Evolutionary conservation across 768 basidiomycete species (phyloP).

Genomic region (Pholiota molesta): DNA sequence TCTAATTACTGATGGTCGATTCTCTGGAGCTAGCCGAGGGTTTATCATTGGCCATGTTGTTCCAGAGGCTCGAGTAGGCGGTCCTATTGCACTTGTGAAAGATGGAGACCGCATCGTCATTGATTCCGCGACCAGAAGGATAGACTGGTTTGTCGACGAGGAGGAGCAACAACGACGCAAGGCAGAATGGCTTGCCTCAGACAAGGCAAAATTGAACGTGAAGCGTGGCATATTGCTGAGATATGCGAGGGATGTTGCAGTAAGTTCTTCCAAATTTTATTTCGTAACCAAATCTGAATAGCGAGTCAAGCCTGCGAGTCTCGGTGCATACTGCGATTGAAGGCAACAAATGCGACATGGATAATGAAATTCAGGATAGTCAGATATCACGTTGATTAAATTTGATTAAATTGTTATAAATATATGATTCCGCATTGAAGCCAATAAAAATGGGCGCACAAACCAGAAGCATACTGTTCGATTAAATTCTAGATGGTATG

Average conservation of each 20-base stretch:
- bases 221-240: conserved; percentile 75
- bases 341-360: background rate
- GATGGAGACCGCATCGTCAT: conserved; percentile 83
- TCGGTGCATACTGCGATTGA: conserved; percentile 85
- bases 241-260: conserved; percentile 87
- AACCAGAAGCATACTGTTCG: background rate
- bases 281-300: background rate
- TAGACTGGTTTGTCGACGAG: conserved; percentile 75
- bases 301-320: conserved; percentile 66
- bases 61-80: conserved; percentile 73
- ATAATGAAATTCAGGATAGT: background rate
- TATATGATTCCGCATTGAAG: background rate
- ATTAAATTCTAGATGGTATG: conserved; percentile 20
- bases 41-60: conserved; percentile 62
- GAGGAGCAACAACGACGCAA: conserved; percentile 63
- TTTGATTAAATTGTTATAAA: background rate
- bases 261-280: conserved; percentile 42
- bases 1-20: conserved; percentile 87
- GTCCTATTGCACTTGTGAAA: conserved; percentile 84
- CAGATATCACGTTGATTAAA: too few relatives aligned
- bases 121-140: conserved; percentile 63
- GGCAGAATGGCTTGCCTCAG: conserved; percentile 71
- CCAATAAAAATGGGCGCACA: background rate
- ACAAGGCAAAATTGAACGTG: conserved; percentile 64
- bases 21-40: conserved; percentile 75